Percentiles rank a stretch among this genome's conserved stretches.
Evolutionary conservation across 345 rosid species (phyloP).

Genomic region (Citrus australasica): DNA sequence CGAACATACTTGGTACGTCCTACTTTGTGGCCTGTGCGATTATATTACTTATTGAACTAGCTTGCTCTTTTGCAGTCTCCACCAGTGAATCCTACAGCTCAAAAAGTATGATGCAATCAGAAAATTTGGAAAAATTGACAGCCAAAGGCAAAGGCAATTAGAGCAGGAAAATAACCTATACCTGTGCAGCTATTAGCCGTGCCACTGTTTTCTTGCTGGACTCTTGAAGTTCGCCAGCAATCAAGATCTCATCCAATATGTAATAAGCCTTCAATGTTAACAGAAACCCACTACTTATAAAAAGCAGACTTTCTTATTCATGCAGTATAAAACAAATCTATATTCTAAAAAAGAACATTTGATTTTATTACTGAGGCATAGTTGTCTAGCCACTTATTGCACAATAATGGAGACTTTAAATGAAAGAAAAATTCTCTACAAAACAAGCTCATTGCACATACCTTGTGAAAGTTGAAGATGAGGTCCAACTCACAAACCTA

Average conservation of each 20-base stretch:
- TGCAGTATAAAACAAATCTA: too few relatives aligned
- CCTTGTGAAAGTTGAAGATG: conserved; percentile 98
- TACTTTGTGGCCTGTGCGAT: conserved; percentile 95
- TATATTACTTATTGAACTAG: conserved; percentile 79
- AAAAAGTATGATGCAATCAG: neutral
- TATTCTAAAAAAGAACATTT: neutral
- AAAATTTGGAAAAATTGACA: neutral
- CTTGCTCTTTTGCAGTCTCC: conserved; percentile 93
- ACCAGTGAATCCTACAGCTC: conserved; percentile 75
- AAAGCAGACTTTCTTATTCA: neutral
- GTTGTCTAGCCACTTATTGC: neutral
- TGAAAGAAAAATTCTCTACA: neutral
- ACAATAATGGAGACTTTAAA: neutral
- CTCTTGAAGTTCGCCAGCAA: conserved; percentile 97
- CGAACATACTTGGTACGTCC: neutral
- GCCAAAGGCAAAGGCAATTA: neutral
- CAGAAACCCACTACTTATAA: conserved; percentile 12
- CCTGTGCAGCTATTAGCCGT: conserved; percentile 85
- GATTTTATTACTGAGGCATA: neutral
- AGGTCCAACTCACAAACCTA: conserved; percentile 96
- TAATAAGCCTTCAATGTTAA: conserved; percentile 67
- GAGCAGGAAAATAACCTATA: conserved; percentile 15
- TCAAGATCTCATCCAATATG: conserved; percentile 82
- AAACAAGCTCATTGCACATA: conserved; percentile 20
- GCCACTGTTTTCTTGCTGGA: conserved; percentile 93